Conservation (phyloP, 2,329 filamentous ascomycete species). For the Escovopsis sp. region DNA sequence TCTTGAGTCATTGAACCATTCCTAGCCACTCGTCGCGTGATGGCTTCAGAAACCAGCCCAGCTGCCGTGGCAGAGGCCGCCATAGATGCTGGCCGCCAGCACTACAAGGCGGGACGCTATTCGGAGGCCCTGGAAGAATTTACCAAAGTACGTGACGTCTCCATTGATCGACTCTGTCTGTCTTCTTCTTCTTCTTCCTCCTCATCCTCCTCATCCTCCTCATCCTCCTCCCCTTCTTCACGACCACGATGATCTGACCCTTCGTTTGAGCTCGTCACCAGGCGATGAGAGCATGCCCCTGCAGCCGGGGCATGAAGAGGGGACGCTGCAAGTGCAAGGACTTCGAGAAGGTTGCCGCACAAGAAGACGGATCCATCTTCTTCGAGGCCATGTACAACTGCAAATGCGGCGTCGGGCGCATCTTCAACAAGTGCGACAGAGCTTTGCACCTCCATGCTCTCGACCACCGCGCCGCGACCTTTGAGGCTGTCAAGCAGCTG, state of each 20-base stretch:
- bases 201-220: too few relatives aligned
- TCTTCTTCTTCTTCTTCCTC: too few relatives aligned
- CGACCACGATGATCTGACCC: background rate
- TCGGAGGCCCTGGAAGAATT: constrained; percentile 22
- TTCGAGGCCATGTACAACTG: constrained; percentile 26
- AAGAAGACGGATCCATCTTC: constrained; percentile 23
- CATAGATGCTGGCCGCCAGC: constrained; percentile 18
- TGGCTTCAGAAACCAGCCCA: background rate
- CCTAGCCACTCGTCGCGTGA: background rate
- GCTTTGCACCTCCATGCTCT: constrained; percentile 23
- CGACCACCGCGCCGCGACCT: constrained; percentile 25
- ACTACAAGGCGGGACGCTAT: constrained; percentile 19
- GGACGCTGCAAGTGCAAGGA: constrained; percentile 25
- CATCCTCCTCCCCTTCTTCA: background rate
- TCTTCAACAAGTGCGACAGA: constrained; percentile 24
- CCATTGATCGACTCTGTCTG: too few relatives aligned
- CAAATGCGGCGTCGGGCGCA: constrained; percentile 19
- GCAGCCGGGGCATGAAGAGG: constrained; percentile 18
- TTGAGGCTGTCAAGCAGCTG: constrained; percentile 22
- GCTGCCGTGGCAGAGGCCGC: constrained; percentile 13
- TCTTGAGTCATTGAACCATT: too few relatives aligned
- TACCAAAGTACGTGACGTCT: constrained; percentile 16
- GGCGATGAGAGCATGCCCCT: constrained; percentile 23
- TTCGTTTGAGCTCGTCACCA: constrained; percentile 5
- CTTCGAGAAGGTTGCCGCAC: constrained; percentile 18